These are phyloP conservation scores for Pugionium cornutum DNA, from an alignment of 345 rosid genomes.

Conservation along the genomic window DNA sequence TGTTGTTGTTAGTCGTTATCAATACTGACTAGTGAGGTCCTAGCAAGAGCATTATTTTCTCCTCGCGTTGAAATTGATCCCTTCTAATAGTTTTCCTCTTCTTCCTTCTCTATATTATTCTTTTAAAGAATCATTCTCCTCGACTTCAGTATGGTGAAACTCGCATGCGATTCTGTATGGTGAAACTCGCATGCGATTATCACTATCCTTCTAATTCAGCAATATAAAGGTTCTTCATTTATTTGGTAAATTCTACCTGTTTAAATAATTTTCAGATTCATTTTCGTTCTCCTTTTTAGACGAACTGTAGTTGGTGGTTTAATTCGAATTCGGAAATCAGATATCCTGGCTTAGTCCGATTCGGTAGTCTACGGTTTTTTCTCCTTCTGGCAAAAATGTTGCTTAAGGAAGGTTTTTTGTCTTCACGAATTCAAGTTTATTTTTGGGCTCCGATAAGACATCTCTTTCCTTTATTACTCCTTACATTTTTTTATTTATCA, in stretches of 20 bases:
- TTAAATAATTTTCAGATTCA: slow-evolving; percentile 9
- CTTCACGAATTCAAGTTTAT: too few species aligned
- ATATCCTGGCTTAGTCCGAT: slow-evolving; percentile 11
- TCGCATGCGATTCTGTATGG: background rate
- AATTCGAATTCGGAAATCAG: background rate
- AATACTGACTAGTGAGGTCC: slow-evolving; percentile 15
- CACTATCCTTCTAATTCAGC: background rate
- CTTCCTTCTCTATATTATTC: background rate
- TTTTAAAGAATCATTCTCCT: too few species aligned
- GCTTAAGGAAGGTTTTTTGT: slow-evolving; percentile 6
- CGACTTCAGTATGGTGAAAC: too few species aligned
- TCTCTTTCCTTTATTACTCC: slow-evolving; percentile 21
- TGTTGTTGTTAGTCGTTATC: too few species aligned
- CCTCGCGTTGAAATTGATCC: slow-evolving; percentile 10
- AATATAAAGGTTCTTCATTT: background rate
- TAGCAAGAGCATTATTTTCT: slow-evolving; percentile 24
- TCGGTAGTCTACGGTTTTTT: background rate
- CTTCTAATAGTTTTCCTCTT: slow-evolving; percentile 5
- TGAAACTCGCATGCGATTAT: background rate
- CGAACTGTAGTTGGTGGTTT: background rate
- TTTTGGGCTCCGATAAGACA: background rate
- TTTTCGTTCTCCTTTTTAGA: background rate
- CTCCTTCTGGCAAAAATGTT: slow-evolving; percentile 17
- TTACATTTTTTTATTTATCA: slow-evolving; percentile 12
- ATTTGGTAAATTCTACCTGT: slow-evolving; percentile 11